Base-by-base conservation (phyloP, 2,329 filamentous ascomycete genomes). In the Beauveria caledonica region DNA sequence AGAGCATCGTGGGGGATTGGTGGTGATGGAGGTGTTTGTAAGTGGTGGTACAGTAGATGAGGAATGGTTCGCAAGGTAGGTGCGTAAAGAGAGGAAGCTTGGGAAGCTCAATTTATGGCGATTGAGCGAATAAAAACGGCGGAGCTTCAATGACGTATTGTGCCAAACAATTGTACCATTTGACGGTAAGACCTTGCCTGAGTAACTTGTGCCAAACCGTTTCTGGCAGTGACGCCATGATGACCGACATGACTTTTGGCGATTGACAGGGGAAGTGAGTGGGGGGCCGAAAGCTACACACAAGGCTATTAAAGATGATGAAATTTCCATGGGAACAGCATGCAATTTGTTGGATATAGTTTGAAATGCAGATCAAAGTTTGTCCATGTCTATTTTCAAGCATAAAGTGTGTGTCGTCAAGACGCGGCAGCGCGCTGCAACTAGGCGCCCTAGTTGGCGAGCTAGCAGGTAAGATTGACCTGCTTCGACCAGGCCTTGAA, bases 181-280 rank as follows among this genome's bases (percentile, higher is more conserved):
- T 11, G 33, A 36, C 33, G 29, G 29, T 33, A 33, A 33, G 29
- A 33, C 29, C 29, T 33, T 33, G 29, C 29, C 29, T 33, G 13
- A 5, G 29, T 39, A 44, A 42, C 53, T 45, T 48, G 25, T 7
- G n/a, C 54, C 33, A 48, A 27, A 19, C 54, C 54, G 19, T 27
- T 58, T 49, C 54, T 58, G 54, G 54, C 33, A 27, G 45, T 58
- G 55, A 58, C 55, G 55, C 19, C 55, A 58, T 50, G 15, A 58
- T 58, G 44, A 58, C 45, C 33, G 19, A 19, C 17, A 54, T 21
- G 39, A 54, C 39, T 54, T 11, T 10, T 11, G n/a, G 27, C 19
- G 10, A 10, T 17, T 5, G 51, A 39, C 39, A 29, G 51, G 51
- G 36, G 50, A 17, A 44, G 21, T 6, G 7, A 44, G 21, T 33